Evolutionary conservation across 1,139 yeast species (phyloP).

Genomic region (Protomyces pachydermus): DNA sequence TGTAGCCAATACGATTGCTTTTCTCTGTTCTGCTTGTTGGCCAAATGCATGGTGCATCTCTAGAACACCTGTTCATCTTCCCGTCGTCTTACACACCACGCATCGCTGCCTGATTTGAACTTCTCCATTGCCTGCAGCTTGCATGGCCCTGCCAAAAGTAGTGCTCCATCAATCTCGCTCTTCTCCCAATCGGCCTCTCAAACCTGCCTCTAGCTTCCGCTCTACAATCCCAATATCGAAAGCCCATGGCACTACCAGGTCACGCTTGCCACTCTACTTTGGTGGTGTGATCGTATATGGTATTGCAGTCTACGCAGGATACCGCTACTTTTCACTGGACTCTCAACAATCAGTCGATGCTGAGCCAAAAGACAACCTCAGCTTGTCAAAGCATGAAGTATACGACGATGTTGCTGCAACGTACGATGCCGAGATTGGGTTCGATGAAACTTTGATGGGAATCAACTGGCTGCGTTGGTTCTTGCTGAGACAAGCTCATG

Average conservation of each 20-base stretch:
- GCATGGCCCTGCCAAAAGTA: neutral
- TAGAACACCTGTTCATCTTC: too few relatives aligned
- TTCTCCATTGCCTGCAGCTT: too few relatives aligned
- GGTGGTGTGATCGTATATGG: conserved; percentile 18
- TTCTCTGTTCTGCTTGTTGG: too few relatives aligned
- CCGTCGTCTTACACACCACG: too few relatives aligned
- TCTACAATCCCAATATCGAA: neutral
- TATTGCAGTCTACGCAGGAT: conserved; percentile 9
- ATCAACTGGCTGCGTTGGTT: conserved; percentile 80
- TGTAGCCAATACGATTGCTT: too few relatives aligned
- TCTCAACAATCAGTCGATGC: neutral
- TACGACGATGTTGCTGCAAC: conserved; percentile 73
- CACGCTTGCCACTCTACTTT: conserved; percentile 6
- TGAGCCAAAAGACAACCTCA: neutral
- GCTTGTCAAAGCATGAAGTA: conserved; percentile 5
- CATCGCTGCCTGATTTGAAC: too few relatives aligned
- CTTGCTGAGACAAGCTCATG: conserved; percentile 59
- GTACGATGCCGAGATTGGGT: conserved; percentile 75
- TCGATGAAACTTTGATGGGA: conserved; percentile 79
- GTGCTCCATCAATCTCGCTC: neutral
- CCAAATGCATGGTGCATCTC: too few relatives aligned
- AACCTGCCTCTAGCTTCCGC: neutral
- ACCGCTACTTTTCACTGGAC: neutral
- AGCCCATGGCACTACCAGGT: neutral
- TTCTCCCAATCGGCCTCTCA: neutral